Conservation (phyloP, 164 flowering plant genomes). For the Annona squamosa region DNA sequence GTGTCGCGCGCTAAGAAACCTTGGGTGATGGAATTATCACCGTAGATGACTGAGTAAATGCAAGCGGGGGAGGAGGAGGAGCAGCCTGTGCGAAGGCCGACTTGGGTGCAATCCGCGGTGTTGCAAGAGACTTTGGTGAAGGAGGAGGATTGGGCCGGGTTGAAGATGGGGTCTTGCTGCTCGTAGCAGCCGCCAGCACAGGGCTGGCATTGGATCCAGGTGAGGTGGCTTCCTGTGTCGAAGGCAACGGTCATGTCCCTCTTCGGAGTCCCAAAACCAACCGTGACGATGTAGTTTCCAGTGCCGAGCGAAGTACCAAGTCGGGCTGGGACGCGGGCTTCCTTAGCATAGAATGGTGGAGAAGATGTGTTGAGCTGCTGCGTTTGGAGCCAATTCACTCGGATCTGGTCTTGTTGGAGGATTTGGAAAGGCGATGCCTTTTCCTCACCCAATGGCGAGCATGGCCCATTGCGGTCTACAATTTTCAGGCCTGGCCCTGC, state of each 20-base stretch:
- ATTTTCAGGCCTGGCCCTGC: not conserved
- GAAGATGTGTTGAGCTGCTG: slow-evolving; percentile 2
- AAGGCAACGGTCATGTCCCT: slow-evolving; percentile 52
- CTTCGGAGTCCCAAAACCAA: slow-evolving; percentile 45
- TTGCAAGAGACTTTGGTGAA: slow-evolving; percentile 48
- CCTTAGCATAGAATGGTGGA: not conserved
- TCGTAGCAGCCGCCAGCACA: slow-evolving; percentile 54
- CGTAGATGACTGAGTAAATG: slow-evolving; percentile 53
- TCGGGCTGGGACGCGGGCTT: slow-evolving; percentile 31
- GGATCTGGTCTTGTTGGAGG: slow-evolving; percentile 37
- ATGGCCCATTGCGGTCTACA: not conserved
- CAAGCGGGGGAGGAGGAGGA: slow-evolving; percentile 28
- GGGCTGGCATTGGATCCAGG: slow-evolving; percentile 91
- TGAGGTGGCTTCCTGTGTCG: slow-evolving; percentile 85
- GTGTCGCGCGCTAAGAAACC: slow-evolving; percentile 56
- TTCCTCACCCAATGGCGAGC: slow-evolving; percentile 2
- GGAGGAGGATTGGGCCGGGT: slow-evolving; percentile 51
- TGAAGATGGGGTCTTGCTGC: slow-evolving; percentile 66
- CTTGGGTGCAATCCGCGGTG: slow-evolving; percentile 50
- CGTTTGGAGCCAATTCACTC: slow-evolving; percentile 42
- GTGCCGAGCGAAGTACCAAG: slow-evolving; percentile 36
- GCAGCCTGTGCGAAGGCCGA: slow-evolving; percentile 44
- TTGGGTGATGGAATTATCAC: slow-evolving; percentile 70
- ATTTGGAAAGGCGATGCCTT: slow-evolving; percentile 24
- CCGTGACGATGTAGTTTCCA: slow-evolving; percentile 61